Evolutionary conservation across 495 filamentous ascomycete genomes (phyloP).

Genomic region (Hyaloscypha variabilis): DNA sequence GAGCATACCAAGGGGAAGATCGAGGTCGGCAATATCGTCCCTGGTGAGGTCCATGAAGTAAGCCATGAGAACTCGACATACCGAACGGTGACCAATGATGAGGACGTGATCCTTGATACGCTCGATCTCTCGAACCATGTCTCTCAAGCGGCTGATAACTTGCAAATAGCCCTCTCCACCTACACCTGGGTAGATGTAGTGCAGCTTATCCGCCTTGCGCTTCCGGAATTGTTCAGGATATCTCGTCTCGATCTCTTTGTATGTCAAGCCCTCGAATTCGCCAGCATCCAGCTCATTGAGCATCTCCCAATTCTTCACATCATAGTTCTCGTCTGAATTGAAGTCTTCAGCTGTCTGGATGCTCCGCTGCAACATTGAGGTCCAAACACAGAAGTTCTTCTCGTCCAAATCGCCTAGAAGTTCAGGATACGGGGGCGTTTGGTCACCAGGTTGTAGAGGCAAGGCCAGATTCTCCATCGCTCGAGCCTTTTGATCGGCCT

Average conservation of each 20-base stretch:
- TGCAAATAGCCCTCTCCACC: slow-evolving; percentile 96
- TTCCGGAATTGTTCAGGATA: slow-evolving; percentile 77
- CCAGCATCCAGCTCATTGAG: slow-evolving; percentile 95
- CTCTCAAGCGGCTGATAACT: slow-evolving; percentile 91
- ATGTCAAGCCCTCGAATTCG: slow-evolving; percentile 90
- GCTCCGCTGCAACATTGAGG: slow-evolving; percentile 89
- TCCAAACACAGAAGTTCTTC: slow-evolving; percentile 98
- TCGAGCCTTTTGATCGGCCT: slow-evolving; percentile 74
- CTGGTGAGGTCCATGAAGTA: slow-evolving; percentile 92
- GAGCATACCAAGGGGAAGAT: slow-evolving; percentile 88
- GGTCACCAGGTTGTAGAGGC: slow-evolving; percentile 84
- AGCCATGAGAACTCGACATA: slow-evolving; percentile 88
- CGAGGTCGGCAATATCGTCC: slow-evolving; percentile 88
- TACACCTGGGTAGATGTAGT: slow-evolving; percentile 91
- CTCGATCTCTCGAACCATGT: slow-evolving; percentile 96
- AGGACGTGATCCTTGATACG: slow-evolving; percentile 94
- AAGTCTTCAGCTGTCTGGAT: slow-evolving; percentile 85
- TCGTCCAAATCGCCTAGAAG: slow-evolving; percentile 62
- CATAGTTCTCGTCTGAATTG: slow-evolving; percentile 91
- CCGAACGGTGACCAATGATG: slow-evolving; percentile 85
- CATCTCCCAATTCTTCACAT: slow-evolving; percentile 97
- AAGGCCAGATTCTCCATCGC: slow-evolving; percentile 66
- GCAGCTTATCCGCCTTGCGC: slow-evolving; percentile 80
- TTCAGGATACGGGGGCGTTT: slow-evolving; percentile 92
- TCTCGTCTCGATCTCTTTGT: slow-evolving; percentile 77